Evolutionary conservation across 2,329 filamentous ascomycete genomes (phyloP).

Genomic region (Dactylonectria estremocensis): DNA sequence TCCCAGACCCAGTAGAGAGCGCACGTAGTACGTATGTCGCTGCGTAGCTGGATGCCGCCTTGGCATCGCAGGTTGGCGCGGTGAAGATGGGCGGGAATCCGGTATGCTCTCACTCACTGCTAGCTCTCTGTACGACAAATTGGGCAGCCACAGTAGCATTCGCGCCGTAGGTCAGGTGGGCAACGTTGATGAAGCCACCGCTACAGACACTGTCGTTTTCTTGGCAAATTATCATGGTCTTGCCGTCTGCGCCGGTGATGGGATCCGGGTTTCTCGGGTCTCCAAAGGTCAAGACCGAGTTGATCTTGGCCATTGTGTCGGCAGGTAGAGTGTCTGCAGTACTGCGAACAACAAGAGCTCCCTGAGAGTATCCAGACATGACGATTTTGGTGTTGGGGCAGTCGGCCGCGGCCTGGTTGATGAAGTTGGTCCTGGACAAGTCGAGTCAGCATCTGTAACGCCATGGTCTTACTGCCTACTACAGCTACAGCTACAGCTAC

Average conservation of each 20-base stretch:
- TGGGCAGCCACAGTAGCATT: neutral
- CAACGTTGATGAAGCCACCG: neutral
- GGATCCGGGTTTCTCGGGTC: neutral
- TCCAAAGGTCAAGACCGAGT: constrained; percentile 16
- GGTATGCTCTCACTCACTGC: no score
- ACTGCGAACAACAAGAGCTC: constrained; percentile 21
- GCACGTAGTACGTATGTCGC: no score
- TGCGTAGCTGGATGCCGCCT: no score
- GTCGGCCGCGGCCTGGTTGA: constrained; percentile 11
- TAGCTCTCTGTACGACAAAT: neutral
- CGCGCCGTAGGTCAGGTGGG: neutral
- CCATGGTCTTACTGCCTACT: no score
- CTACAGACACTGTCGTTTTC: no score
- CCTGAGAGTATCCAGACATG: constrained; percentile 26
- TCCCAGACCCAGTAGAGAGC: no score
- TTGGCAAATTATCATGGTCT: no score
- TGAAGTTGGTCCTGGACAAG: constrained; percentile 6
- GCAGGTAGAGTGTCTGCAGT: constrained; percentile 8
- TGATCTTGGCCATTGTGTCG: constrained; percentile 5
- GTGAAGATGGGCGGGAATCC: neutral
- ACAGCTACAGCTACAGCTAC: no score
- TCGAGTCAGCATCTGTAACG: no score
- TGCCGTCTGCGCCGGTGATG: no score
- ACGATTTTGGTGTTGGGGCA: constrained; percentile 24
- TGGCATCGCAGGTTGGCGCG: no score